phyloP scores from a whole-genome alignment of 106 monocot genomes.

The Platanthera guangdongensis region DNA sequence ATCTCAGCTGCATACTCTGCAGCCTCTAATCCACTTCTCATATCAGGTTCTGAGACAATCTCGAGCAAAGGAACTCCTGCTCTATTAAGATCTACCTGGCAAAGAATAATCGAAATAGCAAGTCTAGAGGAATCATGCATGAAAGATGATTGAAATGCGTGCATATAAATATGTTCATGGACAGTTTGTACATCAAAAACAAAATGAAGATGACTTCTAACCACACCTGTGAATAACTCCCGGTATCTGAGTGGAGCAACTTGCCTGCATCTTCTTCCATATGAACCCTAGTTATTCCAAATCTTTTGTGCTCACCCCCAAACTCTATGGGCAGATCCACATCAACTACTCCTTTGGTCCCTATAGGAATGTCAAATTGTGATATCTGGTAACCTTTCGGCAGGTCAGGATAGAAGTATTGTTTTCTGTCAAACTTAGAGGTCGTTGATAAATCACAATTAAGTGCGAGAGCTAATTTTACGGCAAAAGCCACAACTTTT shows the following conservation, averaged over 20 bases:
- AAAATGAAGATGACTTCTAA: background rate
- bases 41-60: slow-evolving; percentile 97
- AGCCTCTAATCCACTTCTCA: slow-evolving; percentile 88
- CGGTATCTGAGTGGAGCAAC: slow-evolving; percentile 60
- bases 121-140: background rate
- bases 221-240: slow-evolving; percentile 62
- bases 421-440: slow-evolving; percentile 94
- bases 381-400: slow-evolving; percentile 98
- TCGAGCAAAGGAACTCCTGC: slow-evolving; percentile 94
- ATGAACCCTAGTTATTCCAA: slow-evolving; percentile 91
- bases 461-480: slow-evolving; percentile 75
- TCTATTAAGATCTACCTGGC: slow-evolving; percentile 91
- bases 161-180: background rate
- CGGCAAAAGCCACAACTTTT: slow-evolving; percentile 71
- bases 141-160: background rate
- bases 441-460: slow-evolving; percentile 57
- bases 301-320: slow-evolving; percentile 83
- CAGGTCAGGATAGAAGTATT: slow-evolving; percentile 96
- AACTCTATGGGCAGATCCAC: slow-evolving; percentile 85
- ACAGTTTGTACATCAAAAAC: background rate
- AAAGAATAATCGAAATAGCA: slow-evolving; percentile 5
- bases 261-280: slow-evolving; percentile 99
- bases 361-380: slow-evolving; percentile 89
- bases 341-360: slow-evolving; percentile 57
- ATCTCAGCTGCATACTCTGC: slow-evolving; percentile 92